Evolutionary conservation across 148 eudicot species (phyloP), one percentile per base, ranked within the genome.

Genomic region (Camellia japonica): DNA sequence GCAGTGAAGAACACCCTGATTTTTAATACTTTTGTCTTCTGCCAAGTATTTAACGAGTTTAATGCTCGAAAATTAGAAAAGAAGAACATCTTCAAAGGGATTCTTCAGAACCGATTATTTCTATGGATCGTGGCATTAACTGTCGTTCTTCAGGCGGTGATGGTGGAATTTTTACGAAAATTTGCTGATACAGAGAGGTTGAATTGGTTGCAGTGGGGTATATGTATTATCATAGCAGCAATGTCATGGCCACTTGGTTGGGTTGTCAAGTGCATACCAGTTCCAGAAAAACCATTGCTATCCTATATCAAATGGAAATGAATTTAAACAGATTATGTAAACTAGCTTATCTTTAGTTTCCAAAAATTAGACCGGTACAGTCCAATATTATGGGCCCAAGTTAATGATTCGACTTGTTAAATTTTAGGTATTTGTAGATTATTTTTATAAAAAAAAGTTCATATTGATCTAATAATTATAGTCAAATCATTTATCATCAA

Each of bases 251-350:
- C 71, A 12, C 71, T 68, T 41, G 71, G 18, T 42, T 68, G 71
- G 71, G 13, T 68, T 38, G 49, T 41, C 47, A 68, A 68, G 49
- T 38, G 47, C 71, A 68, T 68, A 41, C 71, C 71, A 68, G 71
- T 68, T 68, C 71, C 71, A 3, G 18, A 13, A 42, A 41, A 68
- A 11, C 71, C 71, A 41, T 68, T 38, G 8, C 16, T 38, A 3
- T 11, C 47, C 71, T 68, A 42, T 68, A 18, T 68, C 1, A 12
- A 41, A 3, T 42, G 47, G 47, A 41, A 13, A 7, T 10, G 49
- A 47, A 30, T 30, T 30, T 30, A 30, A 30, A 30, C 38, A 30
- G 38, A 30, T 30, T 30, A 30, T 30, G 38, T 30, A 30, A 30
- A 30, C 38, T 30, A 30, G 38, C 38, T 1, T 30, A 30, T 30